Evolutionary conservation across 768 basidiomycete species (phyloP).

Genomic region (Suillus fuscotomentosus): DNA sequence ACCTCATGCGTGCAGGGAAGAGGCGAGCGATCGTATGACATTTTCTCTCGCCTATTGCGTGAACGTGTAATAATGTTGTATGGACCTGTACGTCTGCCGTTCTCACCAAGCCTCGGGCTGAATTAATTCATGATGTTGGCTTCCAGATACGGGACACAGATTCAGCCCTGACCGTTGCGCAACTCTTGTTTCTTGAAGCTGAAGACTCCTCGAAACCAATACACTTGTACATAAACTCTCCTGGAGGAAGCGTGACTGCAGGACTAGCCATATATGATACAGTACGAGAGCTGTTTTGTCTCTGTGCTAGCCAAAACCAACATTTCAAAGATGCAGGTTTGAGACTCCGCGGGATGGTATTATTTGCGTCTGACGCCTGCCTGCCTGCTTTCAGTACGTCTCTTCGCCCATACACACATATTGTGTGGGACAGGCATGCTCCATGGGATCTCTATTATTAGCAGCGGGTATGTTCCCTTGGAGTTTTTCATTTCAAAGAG

Average conservation of each 20-base stretch:
- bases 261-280: constrained; percentile 98
- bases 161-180: constrained; percentile 85
- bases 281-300: constrained; percentile 44
- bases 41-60: constrained; percentile 88
- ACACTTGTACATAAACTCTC: constrained; percentile 95
- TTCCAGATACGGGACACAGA: constrained; percentile 84
- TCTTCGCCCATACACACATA: constrained; percentile 95
- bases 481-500: constrained; percentile 10
- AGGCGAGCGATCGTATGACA: constrained; percentile 91
- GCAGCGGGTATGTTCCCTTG: constrained; percentile 58
- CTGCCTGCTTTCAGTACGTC: constrained; percentile 61
- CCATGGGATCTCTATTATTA: constrained; percentile 93
- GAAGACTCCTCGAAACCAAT: constrained; percentile 94
- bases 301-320: constrained; percentile 14
- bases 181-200: constrained; percentile 93
- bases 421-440: constrained; percentile 92
- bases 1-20: constrained; percentile 51
- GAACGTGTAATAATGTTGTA: constrained; percentile 96
- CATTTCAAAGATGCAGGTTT: constrained; percentile 67
- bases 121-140: constrained; percentile 13
- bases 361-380: constrained; percentile 5
- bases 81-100: constrained; percentile 66
- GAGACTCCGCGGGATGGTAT: constrained; percentile 12
- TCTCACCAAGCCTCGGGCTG: constrained; percentile 9
- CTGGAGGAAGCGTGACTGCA: constrained; percentile 94